Base-by-base conservation (phyloP, 2,329 filamentous ascomycete species). In the Verticillium alfalfae region DNA sequence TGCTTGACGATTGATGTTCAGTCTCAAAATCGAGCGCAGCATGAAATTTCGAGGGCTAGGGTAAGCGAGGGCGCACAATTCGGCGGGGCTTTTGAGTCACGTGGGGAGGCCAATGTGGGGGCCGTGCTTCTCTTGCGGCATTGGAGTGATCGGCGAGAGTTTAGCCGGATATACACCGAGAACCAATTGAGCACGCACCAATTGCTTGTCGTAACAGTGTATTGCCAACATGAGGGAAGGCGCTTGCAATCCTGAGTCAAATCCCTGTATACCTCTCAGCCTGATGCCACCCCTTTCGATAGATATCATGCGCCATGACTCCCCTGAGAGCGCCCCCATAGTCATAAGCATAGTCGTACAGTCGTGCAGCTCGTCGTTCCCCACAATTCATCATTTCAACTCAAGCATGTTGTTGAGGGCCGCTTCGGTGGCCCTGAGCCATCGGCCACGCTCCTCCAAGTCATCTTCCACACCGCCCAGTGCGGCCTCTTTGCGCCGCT, bases 391-490 rank as follows among this genome's bases (percentile, higher is more conserved):
- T 52, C 70, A 72, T 67, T 82, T 74, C 16, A 87, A 77, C 66
- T 87, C 85, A 67, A 92, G 70, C 75, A 90, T 85, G 62, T 84
- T 80, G 69, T 78, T 85, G 72, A 93, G 72, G 13, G 80, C 82
- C 9, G 78, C 76, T 70, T 92, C 89, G n/a, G 85, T 86, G 18
- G 87, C 88, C 66, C 85, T 84, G 75, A 88, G 87, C 91, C 91
- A 94, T 66, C 90, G 80, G 6, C 88, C 91, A 67, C 87, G 83
- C 73, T 91, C 88, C 72, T 93, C 91, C 37, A 93, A 73, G 68
- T 93, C 89, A 68, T 92, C 90, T 16, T 85, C 85, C 52, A 87
- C 84, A 6, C 88, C 88, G 5, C 86, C 85, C 8, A 88, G 76
- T 9, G 86, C 82, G 12, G 82, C 82, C 68, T 92, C 89, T 71